A percentile compares a stretch with the other conserved stretches of the same genome.
These are phyloP conservation scores for Psilocybe azurescens DNA, from an alignment of 768 basidiomycete species.

Conservation along the genomic window DNA sequence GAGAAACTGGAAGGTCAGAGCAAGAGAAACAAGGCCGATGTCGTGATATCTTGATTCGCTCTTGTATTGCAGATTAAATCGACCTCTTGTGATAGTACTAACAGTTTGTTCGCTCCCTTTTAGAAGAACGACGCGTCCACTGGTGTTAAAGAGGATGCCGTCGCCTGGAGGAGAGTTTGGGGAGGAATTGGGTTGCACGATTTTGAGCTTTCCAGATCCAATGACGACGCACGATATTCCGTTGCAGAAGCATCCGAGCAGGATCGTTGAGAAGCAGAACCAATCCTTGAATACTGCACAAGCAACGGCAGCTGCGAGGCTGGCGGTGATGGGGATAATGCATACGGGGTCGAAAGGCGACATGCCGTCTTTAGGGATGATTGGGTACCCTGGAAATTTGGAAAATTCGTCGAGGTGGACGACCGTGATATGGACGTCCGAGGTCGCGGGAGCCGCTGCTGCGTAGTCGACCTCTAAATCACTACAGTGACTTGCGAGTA, in stretches of 20 bases:
- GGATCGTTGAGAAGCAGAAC: conserved; percentile 24
- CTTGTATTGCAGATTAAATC: conserved; percentile 16
- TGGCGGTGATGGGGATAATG: conserved; percentile 14
- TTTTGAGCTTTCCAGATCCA: conserved; percentile 18
- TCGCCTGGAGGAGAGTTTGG: conserved; percentile 23
- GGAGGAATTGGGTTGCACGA: conserved; percentile 16
- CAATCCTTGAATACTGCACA: conserved; percentile 21
- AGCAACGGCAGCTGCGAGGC: conserved; percentile 14
- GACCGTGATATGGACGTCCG: conserved; percentile 14
- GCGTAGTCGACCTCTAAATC: conserved; percentile 2
- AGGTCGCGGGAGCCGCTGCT: neutral
- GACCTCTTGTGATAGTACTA: conserved; percentile 19
- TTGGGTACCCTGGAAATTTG: conserved; percentile 7
- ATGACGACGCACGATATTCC: conserved; percentile 22
- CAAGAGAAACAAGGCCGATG: conserved; percentile 19
- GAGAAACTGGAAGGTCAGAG: conserved; percentile 21
- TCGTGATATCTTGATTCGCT: conserved; percentile 19
- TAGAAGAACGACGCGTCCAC: conserved; percentile 14
- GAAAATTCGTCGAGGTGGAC: conserved; percentile 16
- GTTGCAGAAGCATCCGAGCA: conserved; percentile 18
- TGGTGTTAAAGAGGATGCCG: conserved; percentile 14
- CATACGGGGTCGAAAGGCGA: conserved; percentile 15
- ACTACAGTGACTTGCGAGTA: conserved; percentile 15
- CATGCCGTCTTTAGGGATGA: conserved; percentile 11
- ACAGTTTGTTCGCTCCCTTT: conserved; percentile 21